Evolutionary conservation across 2,329 filamentous ascomycete species (phyloP).

Genomic region (Apiospora koreana): DNA sequence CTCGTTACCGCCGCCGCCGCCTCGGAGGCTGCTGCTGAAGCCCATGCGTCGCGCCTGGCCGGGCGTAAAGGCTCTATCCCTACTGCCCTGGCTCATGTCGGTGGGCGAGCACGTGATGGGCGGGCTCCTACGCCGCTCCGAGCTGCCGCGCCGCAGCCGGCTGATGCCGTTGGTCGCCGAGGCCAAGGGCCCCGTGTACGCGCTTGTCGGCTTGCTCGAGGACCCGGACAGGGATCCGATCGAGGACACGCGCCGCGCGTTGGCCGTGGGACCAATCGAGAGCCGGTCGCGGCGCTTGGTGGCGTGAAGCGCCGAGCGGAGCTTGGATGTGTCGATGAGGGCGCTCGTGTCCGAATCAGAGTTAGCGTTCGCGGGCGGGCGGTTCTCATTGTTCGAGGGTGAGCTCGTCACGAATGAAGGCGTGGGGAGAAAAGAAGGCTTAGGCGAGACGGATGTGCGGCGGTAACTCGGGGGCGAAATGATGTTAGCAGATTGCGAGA

Average conservation of each 20-base stretch:
- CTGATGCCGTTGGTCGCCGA: constrained; percentile 59
- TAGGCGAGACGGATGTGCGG: constrained; percentile 22
- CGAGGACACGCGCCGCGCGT: constrained; percentile 47
- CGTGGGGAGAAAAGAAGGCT: constrained; percentile 37
- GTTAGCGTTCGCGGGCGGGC: constrained; percentile 43
- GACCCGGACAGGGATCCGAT: constrained; percentile 37
- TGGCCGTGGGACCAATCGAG: constrained; percentile 36
- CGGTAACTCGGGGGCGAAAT: constrained; percentile 44
- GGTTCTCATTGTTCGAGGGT: constrained; percentile 52
- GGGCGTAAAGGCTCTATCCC: constrained; percentile 46
- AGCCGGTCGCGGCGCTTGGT: constrained; percentile 48
- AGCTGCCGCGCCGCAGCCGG: constrained; percentile 50
- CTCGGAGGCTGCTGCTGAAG: constrained; percentile 42
- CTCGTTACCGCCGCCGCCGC: constrained; percentile 21
- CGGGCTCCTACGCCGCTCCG: constrained; percentile 53
- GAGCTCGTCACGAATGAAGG: constrained; percentile 13
- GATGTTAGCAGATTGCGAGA: constrained; percentile 51
- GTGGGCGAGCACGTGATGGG: constrained; percentile 55
- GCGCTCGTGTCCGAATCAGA: constrained; percentile 52
- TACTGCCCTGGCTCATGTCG: constrained; percentile 28
- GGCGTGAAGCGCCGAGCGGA: constrained; percentile 55
- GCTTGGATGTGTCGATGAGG: constrained; percentile 53
- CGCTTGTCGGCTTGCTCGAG: constrained; percentile 31
- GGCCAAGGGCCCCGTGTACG: constrained; percentile 44
- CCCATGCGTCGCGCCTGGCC: constrained; percentile 62